phyloP scores from a whole-genome alignment of 2,329 filamentous ascomycete species.

The Acephala macrosclerotiorum region DNA sequence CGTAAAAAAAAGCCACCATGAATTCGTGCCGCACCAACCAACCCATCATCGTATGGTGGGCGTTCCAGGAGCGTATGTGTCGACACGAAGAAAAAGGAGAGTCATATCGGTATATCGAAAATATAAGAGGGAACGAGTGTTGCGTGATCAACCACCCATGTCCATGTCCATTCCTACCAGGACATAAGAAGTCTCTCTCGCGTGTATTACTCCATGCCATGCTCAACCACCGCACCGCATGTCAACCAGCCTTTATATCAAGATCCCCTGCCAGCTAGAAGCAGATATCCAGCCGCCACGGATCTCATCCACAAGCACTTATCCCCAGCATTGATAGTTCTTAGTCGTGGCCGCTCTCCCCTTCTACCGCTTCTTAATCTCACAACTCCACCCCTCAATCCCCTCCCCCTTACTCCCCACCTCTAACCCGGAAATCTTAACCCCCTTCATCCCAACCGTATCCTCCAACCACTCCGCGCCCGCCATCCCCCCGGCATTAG shows the following conservation, averaged over 20 bases:
- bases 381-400: conserved; percentile 91
- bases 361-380: conserved; percentile 79
- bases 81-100: background rate
- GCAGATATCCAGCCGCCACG: background rate
- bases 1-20: too few species aligned
- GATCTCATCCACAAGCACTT: too few species aligned
- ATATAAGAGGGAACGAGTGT: background rate
- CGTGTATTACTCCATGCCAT: background rate
- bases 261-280: too few species aligned
- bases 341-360: background rate
- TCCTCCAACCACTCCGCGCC: conserved; percentile 83
- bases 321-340: too few species aligned
- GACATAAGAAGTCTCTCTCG: background rate
- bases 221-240: too few species aligned
- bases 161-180: background rate
- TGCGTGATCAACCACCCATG: background rate
- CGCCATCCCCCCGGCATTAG: conserved; percentile 96
- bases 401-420: conserved; percentile 88
- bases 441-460: conserved; percentile 85
- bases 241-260: too few species aligned
- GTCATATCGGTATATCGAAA: too few species aligned
- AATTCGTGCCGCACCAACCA: too few species aligned
- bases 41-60: too few species aligned
- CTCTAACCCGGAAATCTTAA: conserved; percentile 74
- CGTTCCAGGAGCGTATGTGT: background rate